phyloP scores from a whole-genome alignment of 2,329 filamentous ascomycete species.

The Fusarium denticulatum region DNA sequence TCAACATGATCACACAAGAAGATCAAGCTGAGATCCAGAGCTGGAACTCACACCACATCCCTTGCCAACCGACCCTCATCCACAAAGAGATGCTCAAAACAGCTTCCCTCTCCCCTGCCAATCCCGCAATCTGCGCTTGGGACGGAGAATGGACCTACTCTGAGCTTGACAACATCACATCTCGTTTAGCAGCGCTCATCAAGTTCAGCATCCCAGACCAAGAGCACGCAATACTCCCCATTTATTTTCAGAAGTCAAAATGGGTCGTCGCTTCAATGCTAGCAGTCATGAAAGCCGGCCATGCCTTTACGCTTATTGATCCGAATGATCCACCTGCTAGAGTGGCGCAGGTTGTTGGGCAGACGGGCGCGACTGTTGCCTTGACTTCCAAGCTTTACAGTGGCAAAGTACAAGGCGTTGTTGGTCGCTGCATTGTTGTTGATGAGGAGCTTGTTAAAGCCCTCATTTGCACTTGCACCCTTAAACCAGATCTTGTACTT shows the following conservation, averaged over 20 bases:
- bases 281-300: slow-evolving; percentile 2
- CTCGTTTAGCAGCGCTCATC: not conserved
- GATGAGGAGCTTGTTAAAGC: not conserved
- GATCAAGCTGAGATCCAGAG: slow-evolving; percentile 4
- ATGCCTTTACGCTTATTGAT: slow-evolving; percentile 8
- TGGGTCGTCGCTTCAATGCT: slow-evolving; percentile 16
- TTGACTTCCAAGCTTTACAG: not conserved
- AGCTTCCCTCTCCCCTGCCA: not conserved
- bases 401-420: not conserved
- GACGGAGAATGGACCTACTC: slow-evolving; percentile 1
- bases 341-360: not conserved
- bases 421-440: not conserved
- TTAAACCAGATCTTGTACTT: not conserved
- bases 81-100: slow-evolving; percentile 6
- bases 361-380: not conserved
- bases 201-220: not conserved
- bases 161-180: not conserved
- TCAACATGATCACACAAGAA: not conserved
- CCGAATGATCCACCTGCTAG: not conserved
- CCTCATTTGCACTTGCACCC: not conserved
- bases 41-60: not conserved
- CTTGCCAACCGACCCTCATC: not conserved
- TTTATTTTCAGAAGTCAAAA: slow-evolving; percentile 24
- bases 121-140: not conserved
- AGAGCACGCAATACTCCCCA: not conserved